phyloP scores from a whole-genome alignment of 2,329 filamentous ascomycete species.

The Nakataea oryzae region DNA sequence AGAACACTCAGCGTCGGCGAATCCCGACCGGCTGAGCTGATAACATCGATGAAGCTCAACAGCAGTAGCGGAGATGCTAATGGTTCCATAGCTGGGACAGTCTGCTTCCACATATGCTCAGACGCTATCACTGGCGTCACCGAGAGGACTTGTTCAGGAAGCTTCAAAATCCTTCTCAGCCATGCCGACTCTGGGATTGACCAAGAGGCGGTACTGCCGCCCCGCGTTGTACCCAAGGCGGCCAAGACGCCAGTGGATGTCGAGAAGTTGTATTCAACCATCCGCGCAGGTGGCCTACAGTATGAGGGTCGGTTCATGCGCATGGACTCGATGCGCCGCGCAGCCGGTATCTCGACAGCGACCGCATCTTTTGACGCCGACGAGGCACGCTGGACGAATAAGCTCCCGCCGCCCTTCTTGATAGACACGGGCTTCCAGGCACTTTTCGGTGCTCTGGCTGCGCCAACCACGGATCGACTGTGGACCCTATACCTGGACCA shows the following conservation, averaged over 20 bases:
- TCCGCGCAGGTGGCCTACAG: not conserved
- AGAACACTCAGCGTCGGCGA: not conserved
- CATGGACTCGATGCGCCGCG: not conserved
- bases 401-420: not conserved
- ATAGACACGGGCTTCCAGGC: slow-evolving; percentile 2
- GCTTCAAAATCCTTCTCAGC: not conserved
- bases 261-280: not conserved
- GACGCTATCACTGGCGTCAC: not conserved
- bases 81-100: not conserved
- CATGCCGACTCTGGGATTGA: not conserved
- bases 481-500: slow-evolving; percentile 2
- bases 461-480: not conserved
- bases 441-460: not conserved
- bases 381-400: not conserved
- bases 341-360: not conserved
- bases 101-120: not conserved
- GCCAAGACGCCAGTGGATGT: not conserved
- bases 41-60: not conserved
- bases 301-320: not conserved
- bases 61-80: no score
- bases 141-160: not conserved
- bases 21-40: not conserved
- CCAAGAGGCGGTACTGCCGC: no score
- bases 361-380: slow-evolving; percentile 1
- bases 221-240: not conserved